Evolutionary conservation across 169 alveolate genomes (phyloP), one percentile per base, ranked within the genome.

Genomic region (Neospora caninum): DNA sequence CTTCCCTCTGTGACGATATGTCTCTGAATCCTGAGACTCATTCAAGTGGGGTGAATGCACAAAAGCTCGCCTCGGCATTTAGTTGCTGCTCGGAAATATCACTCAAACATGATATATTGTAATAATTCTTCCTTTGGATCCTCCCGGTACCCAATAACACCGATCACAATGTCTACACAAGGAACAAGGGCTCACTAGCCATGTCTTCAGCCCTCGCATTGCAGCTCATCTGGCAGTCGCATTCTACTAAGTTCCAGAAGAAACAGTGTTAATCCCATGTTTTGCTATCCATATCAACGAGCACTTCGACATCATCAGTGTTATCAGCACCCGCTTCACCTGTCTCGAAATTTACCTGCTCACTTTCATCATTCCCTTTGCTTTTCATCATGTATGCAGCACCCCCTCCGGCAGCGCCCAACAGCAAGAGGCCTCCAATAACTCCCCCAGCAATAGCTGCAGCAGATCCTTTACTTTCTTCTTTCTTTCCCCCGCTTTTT

Each of bases 381-480:
- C 69, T 16, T 38, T 36, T 29, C 38, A 0, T 22, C 38, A 9
- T 41, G 43, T 43, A 42, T 22, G 89, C 89, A 16, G 9, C 53
- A 29, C 69, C 89, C 18, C 69, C 89, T 13, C 89, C 89, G 34
- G 89, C 89, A 18, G 67, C 89, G 13, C 43, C 67, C 41, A 82
- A 13, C 38, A 82, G 64, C 13, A 43, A 29, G 25, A 82, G 25
- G 64, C 69, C 89, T 22, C 89, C 89, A 42, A 82, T 43, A 38
- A 82, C 64, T 29, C 89, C 89, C 18, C 89, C 89, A 13, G 89
- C 89, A 41, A 82, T 82, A 4, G 64, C 54, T 2, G 69, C 89
- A 42, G 41, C 64, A 36, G 13, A 27, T 20, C 53, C 89, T 10
- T 49, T 49, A 13, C 64, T 36, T 18, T 25, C 64, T 82, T 82